phyloP scores from a whole-genome alignment of 352 stramenopile species.

The Globisporangium canariense region DNA sequence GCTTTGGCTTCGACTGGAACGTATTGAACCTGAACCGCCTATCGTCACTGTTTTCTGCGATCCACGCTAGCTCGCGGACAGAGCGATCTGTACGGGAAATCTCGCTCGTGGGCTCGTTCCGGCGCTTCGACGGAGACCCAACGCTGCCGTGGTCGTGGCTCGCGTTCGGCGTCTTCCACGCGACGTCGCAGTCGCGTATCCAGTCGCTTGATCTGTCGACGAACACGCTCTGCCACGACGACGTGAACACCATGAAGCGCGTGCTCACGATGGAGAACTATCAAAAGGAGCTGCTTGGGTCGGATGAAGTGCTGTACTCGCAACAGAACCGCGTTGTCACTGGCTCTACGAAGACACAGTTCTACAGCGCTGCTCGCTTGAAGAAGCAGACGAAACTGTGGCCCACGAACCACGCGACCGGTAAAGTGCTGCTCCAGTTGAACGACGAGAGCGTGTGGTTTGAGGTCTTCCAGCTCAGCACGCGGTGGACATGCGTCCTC shows the following conservation, averaged over 20 bases:
- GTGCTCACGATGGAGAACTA: slow-evolving; percentile 11
- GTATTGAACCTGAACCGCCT: slow-evolving; percentile 25
- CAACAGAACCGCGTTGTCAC: not conserved
- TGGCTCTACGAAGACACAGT: not conserved
- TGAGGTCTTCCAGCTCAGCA: slow-evolving; percentile 15
- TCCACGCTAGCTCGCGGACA: slow-evolving; percentile 16
- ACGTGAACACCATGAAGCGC: slow-evolving; percentile 22
- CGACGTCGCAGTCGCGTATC: slow-evolving; percentile 17
- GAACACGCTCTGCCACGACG: slow-evolving; percentile 31
- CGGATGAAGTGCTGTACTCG: not conserved
- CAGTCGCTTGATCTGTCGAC: slow-evolving; percentile 34
- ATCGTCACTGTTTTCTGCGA: slow-evolving; percentile 38
- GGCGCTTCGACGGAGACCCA: slow-evolving; percentile 22
- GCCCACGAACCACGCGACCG: not conserved
- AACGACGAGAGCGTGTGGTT: slow-evolving; percentile 20
- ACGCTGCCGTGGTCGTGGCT: slow-evolving; percentile 38
- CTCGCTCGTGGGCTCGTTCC: slow-evolving; percentile 28
- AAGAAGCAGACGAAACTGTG: slow-evolving; percentile 8
- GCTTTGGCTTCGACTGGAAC: slow-evolving; percentile 29
- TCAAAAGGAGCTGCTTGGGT: slow-evolving; percentile 2
- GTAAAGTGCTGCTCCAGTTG: slow-evolving; percentile 1
- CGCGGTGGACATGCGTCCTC: slow-evolving; percentile 27
- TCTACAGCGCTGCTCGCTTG: slow-evolving; percentile 1
- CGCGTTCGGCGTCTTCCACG: slow-evolving; percentile 27
- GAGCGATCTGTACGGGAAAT: slow-evolving; percentile 20